Evolutionary conservation across 768 basidiomycete genomes (phyloP).

Genomic region (Podaxis sp.): DNA sequence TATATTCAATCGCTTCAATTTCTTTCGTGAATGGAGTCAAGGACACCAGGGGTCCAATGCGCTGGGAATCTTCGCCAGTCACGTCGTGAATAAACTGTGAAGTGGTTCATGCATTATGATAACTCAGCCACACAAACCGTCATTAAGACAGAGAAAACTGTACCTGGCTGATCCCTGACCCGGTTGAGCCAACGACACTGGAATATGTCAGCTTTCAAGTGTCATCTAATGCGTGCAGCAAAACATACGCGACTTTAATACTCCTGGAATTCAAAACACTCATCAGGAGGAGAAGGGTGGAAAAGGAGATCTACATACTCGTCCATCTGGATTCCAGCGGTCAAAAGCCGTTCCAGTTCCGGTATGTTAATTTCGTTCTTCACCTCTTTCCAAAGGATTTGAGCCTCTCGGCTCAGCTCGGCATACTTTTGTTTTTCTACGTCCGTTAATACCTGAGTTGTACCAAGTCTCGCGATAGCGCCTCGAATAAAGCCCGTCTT

Average conservation of each 20-base stretch:
- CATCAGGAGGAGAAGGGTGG: background rate
- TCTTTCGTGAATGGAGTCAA: background rate
- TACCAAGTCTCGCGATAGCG: background rate
- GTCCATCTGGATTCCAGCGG: background rate
- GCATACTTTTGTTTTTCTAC: background rate
- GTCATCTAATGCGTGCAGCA: background rate
- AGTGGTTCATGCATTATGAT: background rate
- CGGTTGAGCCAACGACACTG: background rate
- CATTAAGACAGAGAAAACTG: no score
- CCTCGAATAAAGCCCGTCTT: background rate
- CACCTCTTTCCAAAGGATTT: conserved; percentile 3
- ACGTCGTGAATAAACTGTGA: background rate
- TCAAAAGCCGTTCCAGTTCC: conserved; percentile 1
- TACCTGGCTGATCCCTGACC: background rate
- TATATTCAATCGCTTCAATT: background rate
- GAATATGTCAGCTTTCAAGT: background rate
- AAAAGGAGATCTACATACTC: background rate
- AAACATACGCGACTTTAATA: background rate
- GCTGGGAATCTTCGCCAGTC: background rate
- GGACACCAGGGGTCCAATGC: background rate
- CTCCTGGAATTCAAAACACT: background rate
- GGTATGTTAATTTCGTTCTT: background rate
- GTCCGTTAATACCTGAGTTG: background rate
- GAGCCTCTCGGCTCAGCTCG: background rate
- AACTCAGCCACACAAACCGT: no score